Evolutionary conservation across 2,329 filamentous ascomycete species (phyloP).

Genomic region (Cytospora leucostoma): DNA sequence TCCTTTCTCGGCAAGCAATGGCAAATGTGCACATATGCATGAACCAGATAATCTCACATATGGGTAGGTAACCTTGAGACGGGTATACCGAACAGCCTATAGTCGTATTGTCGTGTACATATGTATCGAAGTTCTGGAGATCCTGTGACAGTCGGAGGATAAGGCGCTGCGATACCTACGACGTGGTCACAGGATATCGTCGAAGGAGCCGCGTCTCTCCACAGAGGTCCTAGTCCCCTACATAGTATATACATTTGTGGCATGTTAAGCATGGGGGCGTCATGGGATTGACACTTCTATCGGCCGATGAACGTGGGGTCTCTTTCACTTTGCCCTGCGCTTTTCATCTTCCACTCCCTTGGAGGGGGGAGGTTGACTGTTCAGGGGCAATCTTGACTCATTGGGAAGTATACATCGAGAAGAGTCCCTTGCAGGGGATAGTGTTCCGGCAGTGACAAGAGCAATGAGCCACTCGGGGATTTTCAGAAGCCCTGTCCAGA

Average conservation of each 20-base stretch:
- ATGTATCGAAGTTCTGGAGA: not conserved
- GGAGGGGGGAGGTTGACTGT: too few relatives aligned
- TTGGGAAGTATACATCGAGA: too few relatives aligned
- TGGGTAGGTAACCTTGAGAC: not conserved
- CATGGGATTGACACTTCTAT: too few relatives aligned
- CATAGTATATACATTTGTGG: too few relatives aligned
- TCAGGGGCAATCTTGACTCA: too few relatives aligned
- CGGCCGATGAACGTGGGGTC: too few relatives aligned
- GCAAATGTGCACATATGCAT: not conserved
- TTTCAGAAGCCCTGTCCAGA: not conserved
- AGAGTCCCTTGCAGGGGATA: not conserved
- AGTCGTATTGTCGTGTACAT: not conserved
- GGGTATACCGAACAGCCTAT: not conserved
- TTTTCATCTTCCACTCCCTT: too few relatives aligned
- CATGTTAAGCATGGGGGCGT: not conserved
- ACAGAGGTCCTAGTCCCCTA: too few relatives aligned
- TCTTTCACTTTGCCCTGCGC: too few relatives aligned
- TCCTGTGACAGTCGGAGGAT: not conserved
- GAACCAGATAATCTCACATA: not conserved
- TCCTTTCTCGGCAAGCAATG: not conserved
- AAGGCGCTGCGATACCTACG: not conserved
- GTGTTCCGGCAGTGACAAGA: not conserved
- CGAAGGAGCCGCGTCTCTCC: too few relatives aligned
- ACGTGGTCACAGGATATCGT: not conserved
- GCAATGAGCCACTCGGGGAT: slow-evolving; percentile 4